A percentile compares a stretch with the other conserved stretches of the same genome.
phyloP scores from a whole-genome alignment of 192 early-diverging fungal genomes.

The Entomortierella beljakovae region DNA sequence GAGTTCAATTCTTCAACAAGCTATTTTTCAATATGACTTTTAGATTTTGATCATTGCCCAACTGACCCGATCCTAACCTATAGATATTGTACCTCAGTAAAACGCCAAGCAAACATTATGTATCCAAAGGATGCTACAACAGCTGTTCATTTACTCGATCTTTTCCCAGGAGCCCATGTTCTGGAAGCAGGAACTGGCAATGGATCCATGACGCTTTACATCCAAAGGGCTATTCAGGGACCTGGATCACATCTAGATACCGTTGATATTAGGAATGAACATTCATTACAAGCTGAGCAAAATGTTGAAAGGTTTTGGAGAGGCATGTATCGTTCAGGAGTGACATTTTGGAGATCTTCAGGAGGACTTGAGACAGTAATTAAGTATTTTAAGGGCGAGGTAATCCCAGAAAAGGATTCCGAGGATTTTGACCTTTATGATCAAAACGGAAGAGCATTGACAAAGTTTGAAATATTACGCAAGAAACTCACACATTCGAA shows the following conservation, averaged over 20 bases:
- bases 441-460: constrained; percentile 15
- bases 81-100: constrained; percentile 44
- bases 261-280: constrained; percentile 61
- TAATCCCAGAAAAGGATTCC: neutral
- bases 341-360: constrained; percentile 57
- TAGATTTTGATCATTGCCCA: neutral
- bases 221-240: constrained; percentile 65
- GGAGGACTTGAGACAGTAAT: constrained; percentile 39
- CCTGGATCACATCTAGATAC: constrained; percentile 59
- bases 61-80: too few relatives aligned
- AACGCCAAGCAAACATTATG: constrained; percentile 61
- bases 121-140: constrained; percentile 75
- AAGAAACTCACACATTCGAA: constrained; percentile 6
- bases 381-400: constrained; percentile 12
- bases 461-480: constrained; percentile 13
- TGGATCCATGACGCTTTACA: constrained; percentile 69
- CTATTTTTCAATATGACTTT: neutral
- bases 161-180: constrained; percentile 63
- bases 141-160: constrained; percentile 67
- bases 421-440: neutral
- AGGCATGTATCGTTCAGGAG: constrained; percentile 56
- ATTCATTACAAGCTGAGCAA: constrained; percentile 59
- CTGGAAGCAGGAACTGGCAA: constrained; percentile 80
- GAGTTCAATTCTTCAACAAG: neutral
- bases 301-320: constrained; percentile 62